Conservation (phyloP, 331 rosid genomes). For the Ulmus americana region DNA sequence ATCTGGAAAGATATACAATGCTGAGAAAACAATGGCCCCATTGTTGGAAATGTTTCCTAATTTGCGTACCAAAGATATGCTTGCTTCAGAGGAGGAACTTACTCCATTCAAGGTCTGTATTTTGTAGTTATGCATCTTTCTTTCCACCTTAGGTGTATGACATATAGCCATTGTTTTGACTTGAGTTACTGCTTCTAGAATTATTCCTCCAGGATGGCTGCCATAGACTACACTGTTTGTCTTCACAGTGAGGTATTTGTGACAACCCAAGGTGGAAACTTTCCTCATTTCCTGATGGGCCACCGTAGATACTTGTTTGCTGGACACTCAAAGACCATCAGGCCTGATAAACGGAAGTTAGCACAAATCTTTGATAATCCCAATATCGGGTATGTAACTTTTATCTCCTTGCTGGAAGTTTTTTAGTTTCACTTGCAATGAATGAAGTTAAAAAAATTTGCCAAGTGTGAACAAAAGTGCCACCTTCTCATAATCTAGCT, state of each 20-base stretch:
- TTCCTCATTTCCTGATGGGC: conserved; percentile 93
- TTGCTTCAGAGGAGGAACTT: conserved; percentile 77
- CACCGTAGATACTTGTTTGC: conserved; percentile 92
- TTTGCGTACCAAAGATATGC: conserved; percentile 75
- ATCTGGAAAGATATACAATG: conserved; percentile 79
- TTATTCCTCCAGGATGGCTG: conserved; percentile 99
- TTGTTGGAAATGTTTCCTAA: conserved; percentile 86
- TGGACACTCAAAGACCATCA: conserved; percentile 92
- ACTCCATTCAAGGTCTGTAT: conserved; percentile 58
- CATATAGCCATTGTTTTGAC: conserved; percentile 35
- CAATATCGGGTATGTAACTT: conserved; percentile 56
- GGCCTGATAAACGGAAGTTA: conserved; percentile 93
- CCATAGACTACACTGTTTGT: conserved; percentile 95
- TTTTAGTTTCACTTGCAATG: neutral
- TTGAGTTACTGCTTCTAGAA: conserved; percentile 48
- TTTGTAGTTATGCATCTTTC: conserved; percentile 17
- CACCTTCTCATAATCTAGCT: no score
- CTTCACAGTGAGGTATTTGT: conserved; percentile 97
- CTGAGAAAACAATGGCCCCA: conserved; percentile 80
- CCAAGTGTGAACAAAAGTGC: neutral
- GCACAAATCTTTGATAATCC: conserved; percentile 82
- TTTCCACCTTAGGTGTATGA: conserved; percentile 8
- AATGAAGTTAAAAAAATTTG: neutral
- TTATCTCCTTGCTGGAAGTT: neutral
- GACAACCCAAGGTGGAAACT: conserved; percentile 98